Evolutionary conservation across 768 basidiomycete species (phyloP), one percentile per base, ranked within the genome.

Genomic region (Gloeostereum incarnatum): DNA sequence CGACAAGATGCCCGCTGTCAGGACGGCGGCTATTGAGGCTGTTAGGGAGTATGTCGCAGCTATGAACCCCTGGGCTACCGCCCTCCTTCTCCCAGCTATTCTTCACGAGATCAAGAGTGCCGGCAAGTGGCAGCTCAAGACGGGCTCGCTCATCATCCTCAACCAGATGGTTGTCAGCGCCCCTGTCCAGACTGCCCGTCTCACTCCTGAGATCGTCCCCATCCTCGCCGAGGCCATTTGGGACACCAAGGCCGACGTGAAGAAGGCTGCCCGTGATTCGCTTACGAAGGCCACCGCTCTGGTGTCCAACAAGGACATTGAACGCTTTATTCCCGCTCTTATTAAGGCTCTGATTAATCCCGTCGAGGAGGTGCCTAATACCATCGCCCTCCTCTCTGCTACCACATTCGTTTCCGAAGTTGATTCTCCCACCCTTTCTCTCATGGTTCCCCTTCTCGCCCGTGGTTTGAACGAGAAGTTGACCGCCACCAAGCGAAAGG

Each of bases 331-430:
- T 73, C 90, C 89, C 52, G 93, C 93, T 60, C 80, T 99, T 55
- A 93, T 97, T 64, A 91, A 94, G 63, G 84, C 90, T 60, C 73
- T 98, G 56, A 91, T 97, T 68, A 93, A 99, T 75, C 96, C 96
- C 53, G 91, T 96, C 48, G 94, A 99, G 71, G 96, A 99, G 79
- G 93, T 97, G 42, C 87, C 93, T 53, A 83, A 79, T 53, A 96
- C 92, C 55, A 88, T 97, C 54, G 74, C 75, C 46, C 85, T 94
- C 67, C 90, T 96, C 65, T 91, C 93, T 63, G 80, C 93, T 42
- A 97, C 93, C 64, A 97, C 93, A 62, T 97, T 96, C 81, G 93
- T 97, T 88, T 89, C 93, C 37, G 93, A 97, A 73, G 93, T 97
- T 65, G 93, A 96, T 54, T 91, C 92, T 35, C 75, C 92, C 40